These are phyloP conservation scores for Apium graveolens DNA, from an alignment of 129 eudicot genomes.

Conservation along the genomic window DNA sequence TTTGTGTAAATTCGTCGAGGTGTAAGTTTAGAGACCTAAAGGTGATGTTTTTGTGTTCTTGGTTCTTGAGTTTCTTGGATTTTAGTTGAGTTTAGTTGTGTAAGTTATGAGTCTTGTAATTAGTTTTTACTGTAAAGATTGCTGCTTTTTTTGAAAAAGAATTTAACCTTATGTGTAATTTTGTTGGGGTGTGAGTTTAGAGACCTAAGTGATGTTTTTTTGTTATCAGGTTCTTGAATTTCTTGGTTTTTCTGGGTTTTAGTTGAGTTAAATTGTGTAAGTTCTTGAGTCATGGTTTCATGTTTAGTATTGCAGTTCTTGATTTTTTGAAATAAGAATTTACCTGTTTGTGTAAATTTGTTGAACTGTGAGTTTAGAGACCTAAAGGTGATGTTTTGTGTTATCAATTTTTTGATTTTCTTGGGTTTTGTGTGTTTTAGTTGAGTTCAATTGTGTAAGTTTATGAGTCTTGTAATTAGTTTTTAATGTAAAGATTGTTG, in stretches of 20 bases:
- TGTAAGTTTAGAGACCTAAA: not conserved
- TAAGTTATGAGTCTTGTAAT: not conserved
- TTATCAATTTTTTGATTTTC: not conserved
- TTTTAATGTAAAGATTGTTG: not conserved
- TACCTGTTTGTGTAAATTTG: not conserved
- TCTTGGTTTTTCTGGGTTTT: not conserved
- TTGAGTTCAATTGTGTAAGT: not conserved
- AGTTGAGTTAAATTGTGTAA: not conserved
- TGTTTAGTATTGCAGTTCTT: not conserved
- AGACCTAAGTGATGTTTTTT: not conserved
- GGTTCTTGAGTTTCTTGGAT: conserved; percentile 3
- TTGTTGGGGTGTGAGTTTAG: not conserved
- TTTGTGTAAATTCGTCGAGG: not conserved
- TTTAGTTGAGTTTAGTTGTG: conserved; percentile 7
- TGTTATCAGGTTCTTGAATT: conserved; percentile 1
- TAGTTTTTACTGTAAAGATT: not conserved
- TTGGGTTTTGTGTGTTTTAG: not conserved
- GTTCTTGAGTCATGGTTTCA: not conserved
- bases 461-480: not conserved
- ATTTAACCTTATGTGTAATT: not conserved
- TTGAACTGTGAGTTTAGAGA: not conserved
- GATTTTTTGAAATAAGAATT: not conserved
- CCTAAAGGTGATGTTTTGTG: not conserved
- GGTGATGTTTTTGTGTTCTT: not conserved
- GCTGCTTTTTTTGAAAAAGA: not conserved